Base-by-base conservation (phyloP, 345 rosid species). In the Heritiera littoralis region DNA sequence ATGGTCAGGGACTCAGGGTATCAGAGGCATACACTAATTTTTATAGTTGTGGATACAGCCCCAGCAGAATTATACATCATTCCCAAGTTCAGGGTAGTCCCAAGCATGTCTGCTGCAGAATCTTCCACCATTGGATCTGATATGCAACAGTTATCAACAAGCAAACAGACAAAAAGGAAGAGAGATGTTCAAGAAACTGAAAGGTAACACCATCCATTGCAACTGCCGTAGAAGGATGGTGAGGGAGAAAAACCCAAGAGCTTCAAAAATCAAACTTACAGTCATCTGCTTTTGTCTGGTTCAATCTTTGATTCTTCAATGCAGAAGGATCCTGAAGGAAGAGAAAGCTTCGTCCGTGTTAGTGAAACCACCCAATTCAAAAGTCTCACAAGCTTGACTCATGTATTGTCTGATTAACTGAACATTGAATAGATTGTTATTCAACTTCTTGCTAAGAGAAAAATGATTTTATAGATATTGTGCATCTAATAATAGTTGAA, bases 361-460 rank as follows among this genome's bases (percentile, higher is more conserved):
- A 66, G 48, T 38, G 7, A 15, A 66, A 38, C 70, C 70, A 38
- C n/a, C 20, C 41, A 63, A 38, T 38, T 66, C 18, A 38, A 13
- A 15, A 66, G 70, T 6, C 28, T 66, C 49, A 8, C 70, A 66
- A 66, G 48, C 65, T 60, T 60, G 66, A 60, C 66, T 59, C 40
- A 10, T 59, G 32, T 9, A 59, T 20, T 59, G 64, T 59, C 20
- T 59, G 30, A 59, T 59, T 59, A 20, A 59, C 13, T 20, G 32
- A 59, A n/a, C 7, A 54, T 54, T 15, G 58, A 14, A 54, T 15
- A 18, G 30, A 55, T 17, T 55, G 59, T 55, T 55, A 17, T 55
- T 55, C 3, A 55, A 55, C 20, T 15, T 54, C 17, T 55, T 6
- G 20, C 59, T 20, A n/a, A 7, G 63, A 20, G 4, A 58, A 20